Conservation (phyloP, 2,329 filamentous ascomycete species). For the Cordyceps farinosa region DNA sequence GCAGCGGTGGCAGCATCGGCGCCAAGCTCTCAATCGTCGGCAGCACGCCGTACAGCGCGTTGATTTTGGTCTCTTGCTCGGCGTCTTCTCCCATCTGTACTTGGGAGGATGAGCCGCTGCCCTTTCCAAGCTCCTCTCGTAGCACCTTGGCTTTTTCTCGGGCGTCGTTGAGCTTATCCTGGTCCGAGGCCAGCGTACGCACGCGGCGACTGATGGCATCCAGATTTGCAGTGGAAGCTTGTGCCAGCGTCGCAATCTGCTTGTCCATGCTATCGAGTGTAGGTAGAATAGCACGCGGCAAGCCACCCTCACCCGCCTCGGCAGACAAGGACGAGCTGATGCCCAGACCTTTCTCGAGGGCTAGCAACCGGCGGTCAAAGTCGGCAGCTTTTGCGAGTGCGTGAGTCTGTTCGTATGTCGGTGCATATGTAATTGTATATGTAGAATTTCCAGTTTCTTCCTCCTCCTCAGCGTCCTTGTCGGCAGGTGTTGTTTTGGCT, state of each 20-base stretch:
- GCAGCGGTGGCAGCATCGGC: constrained; percentile 77
- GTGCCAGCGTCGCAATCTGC: constrained; percentile 71
- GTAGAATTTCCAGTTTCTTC: constrained; percentile 38
- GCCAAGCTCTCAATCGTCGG: constrained; percentile 83
- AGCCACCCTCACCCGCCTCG: constrained; percentile 54
- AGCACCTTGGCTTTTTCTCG: constrained; percentile 59
- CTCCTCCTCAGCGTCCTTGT: constrained; percentile 22
- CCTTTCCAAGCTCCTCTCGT: constrained; percentile 54
- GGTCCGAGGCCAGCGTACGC: constrained; percentile 66
- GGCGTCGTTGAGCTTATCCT: constrained; percentile 66
- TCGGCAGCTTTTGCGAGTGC: constrained; percentile 77
- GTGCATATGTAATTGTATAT: constrained; percentile 64
- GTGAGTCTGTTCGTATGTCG: constrained; percentile 62
- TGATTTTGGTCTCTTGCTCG: constrained; percentile 82
- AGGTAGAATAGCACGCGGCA: constrained; percentile 70
- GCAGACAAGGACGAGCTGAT: constrained; percentile 67
- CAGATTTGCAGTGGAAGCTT: constrained; percentile 67
- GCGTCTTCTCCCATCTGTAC: constrained; percentile 46
- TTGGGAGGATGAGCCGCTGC: constrained; percentile 29
- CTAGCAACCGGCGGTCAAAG: constrained; percentile 76
- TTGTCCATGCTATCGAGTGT: constrained; percentile 76
- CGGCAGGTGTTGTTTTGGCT: constrained; percentile 18
- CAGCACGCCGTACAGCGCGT: constrained; percentile 83
- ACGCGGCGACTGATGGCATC: constrained; percentile 69
- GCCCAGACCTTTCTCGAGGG: constrained; percentile 78